Evolutionary conservation across 1,139 yeast genomes (phyloP), one percentile per base, ranked within the genome.

Genomic region (Pichia sp.): DNA sequence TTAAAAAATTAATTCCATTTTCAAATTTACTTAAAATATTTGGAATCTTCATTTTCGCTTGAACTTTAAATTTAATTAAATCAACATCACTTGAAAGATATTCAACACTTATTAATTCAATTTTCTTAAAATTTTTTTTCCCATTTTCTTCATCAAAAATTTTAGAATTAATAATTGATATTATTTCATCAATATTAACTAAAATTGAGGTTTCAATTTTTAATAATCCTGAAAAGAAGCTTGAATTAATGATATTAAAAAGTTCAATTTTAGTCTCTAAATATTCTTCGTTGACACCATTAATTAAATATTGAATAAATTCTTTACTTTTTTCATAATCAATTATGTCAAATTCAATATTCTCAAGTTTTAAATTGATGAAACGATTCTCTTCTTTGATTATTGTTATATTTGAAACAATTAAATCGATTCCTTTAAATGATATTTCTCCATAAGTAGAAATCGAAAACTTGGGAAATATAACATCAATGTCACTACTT

Each of bases 21-120:
- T 38, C 26, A 5, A 47, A 6, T 6, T 35, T 28, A 6, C 36
- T 33, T 4, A 38, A 18, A 31, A 32, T 8, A n/a, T 25, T 6
- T 5, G 55, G 51, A 8, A 46, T 5, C 5, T 31, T 33, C 2
- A 46, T 9, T 7, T 35, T 38, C 2, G 39, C 41, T 11, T 39
- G 29, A 9, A 43, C 29, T 10, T 4, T 37, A 30, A 52, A 10
- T 33, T 36, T 39, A 5, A 50, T 42, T 30, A 9, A 30, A 3
- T 42, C 33, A 3, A 26, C 11, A 10, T 40, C 28, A 11, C 42
- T 45, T 8, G 28, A 43, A 7, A 39, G 29, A 33, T n/a, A 39
- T n/a, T 36, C 35, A 4, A 40, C 25, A 5, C 43, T 52, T 2
- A 36, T n/a, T 26, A 51, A 29, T 6, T 39, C 39, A 11, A 42